phyloP scores from a whole-genome alignment of 768 basidiomycete genomes.

The Asterophora lycoperdoides region DNA sequence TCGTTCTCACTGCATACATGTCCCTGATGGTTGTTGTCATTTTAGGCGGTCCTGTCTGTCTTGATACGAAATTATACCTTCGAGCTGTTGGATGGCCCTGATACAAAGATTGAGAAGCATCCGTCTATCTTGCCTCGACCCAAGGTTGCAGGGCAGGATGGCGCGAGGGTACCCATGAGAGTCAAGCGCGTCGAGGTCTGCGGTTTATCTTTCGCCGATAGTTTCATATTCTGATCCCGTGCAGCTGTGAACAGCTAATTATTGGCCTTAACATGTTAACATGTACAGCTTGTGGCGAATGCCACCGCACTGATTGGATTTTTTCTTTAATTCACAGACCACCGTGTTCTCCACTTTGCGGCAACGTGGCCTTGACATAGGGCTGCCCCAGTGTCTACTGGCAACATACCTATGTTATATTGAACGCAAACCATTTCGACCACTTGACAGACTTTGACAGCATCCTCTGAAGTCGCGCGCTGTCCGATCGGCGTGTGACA shows the following conservation, averaged over 20 bases:
- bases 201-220: not conserved
- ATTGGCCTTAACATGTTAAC: not conserved
- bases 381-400: too few species aligned
- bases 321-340: too few species aligned
- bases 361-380: too few species aligned
- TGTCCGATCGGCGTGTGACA: too few species aligned
- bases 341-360: too few species aligned
- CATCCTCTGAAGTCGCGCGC: too few species aligned
- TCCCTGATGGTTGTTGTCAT: not conserved
- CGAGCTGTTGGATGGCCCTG: conserved; percentile 36
- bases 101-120: conserved; percentile 34
- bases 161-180: conserved; percentile 31
- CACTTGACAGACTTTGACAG: too few species aligned
- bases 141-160: conserved; percentile 31
- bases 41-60: conserved; percentile 39
- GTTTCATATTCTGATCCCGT: too few species aligned
- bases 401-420: too few species aligned
- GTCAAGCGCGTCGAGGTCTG: conserved; percentile 26
- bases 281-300: not conserved
- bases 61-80: conserved; percentile 41
- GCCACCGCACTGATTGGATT: not conserved
- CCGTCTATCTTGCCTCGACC: conserved; percentile 34
- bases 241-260: too few species aligned
- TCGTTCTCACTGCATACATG: not conserved
- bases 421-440: too few species aligned